These are phyloP conservation scores for Erucastrum elatum DNA, from an alignment of 345 rosid genomes.

Conservation along the genomic window DNA sequence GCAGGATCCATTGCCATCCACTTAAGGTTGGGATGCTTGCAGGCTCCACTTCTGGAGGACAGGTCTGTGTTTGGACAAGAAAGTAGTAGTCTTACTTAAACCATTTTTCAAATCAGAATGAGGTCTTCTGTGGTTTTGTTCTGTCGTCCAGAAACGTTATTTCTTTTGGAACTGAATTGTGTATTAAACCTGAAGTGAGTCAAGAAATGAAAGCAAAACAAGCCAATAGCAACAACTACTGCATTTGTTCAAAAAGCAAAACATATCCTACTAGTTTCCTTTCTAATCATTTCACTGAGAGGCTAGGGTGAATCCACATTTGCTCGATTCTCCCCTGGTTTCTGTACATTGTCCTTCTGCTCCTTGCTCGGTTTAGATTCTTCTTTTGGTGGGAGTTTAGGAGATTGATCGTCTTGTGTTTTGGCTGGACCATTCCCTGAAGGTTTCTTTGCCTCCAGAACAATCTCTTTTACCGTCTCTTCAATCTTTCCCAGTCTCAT, in stretches of 20 bases:
- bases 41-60: slow-evolving; percentile 70
- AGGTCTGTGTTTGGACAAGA: slow-evolving; percentile 67
- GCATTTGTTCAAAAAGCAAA: slow-evolving; percentile 2
- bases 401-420: slow-evolving; percentile 40
- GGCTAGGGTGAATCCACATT: slow-evolving; percentile 6
- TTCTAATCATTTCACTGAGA: slow-evolving; percentile 15
- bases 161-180: neutral
- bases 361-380: slow-evolving; percentile 13
- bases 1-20: slow-evolving; percentile 72
- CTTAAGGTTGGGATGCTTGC: slow-evolving; percentile 60
- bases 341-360: slow-evolving; percentile 9
- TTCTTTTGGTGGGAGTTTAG: slow-evolving; percentile 25
- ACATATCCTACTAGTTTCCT: neutral
- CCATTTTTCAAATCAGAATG: neutral
- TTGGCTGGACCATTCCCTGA: slow-evolving; percentile 34
- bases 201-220: neutral
- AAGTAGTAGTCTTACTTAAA: slow-evolving; percentile 9
- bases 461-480: slow-evolving; percentile 65
- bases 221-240: neutral
- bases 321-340: slow-evolving; percentile 1
- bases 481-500: slow-evolving; percentile 70
- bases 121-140: neutral
- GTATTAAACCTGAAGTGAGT: neutral
- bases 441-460: slow-evolving; percentile 57
- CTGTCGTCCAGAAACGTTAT: neutral